phyloP scores from a whole-genome alignment of 345 rosid species.

The Aquilaria malaccensis region DNA sequence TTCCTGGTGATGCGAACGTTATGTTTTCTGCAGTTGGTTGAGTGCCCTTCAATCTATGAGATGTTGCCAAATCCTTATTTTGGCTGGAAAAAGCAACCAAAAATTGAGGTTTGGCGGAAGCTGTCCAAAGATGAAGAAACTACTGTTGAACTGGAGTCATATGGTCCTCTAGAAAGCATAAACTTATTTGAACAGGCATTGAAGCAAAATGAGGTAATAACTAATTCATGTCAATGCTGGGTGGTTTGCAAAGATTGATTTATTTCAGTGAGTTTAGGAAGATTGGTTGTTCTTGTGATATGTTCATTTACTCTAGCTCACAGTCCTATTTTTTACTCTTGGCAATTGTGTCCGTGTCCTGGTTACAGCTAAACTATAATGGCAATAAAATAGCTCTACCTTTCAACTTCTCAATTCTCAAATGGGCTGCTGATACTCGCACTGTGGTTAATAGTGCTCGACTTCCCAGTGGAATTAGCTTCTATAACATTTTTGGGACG shows the following conservation, averaged over 20 bases:
- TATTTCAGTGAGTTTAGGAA: background rate
- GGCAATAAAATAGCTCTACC: constrained; percentile 68
- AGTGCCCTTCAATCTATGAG: constrained; percentile 88
- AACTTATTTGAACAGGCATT: constrained; percentile 60
- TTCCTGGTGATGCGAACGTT: background rate
- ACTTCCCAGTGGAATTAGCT: constrained; percentile 64
- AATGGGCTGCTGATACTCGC: constrained; percentile 73
- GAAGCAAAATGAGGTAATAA: constrained; percentile 63
- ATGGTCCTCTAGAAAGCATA: constrained; percentile 42
- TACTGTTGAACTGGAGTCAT: constrained; percentile 50
- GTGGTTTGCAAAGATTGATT: background rate
- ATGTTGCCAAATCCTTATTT: constrained; percentile 85
- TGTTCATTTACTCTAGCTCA: constrained; percentile 1
- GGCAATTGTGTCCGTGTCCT: constrained; percentile 1
- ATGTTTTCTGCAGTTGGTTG: constrained; percentile 48
- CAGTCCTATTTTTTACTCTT: background rate
- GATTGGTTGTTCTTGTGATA: background rate
- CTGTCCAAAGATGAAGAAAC: constrained; percentile 31
- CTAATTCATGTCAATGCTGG: background rate
- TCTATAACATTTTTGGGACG: constrained; percentile 77
- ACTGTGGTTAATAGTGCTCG: constrained; percentile 41
- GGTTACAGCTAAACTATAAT: constrained; percentile 46
- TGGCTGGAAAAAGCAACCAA: constrained; percentile 57
- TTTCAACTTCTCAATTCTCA: constrained; percentile 57
- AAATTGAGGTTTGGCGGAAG: constrained; percentile 71